These are phyloP conservation scores for Pythium scleroteichum DNA, from an alignment of 352 stramenopile genomes.

Conservation along the genomic window DNA sequence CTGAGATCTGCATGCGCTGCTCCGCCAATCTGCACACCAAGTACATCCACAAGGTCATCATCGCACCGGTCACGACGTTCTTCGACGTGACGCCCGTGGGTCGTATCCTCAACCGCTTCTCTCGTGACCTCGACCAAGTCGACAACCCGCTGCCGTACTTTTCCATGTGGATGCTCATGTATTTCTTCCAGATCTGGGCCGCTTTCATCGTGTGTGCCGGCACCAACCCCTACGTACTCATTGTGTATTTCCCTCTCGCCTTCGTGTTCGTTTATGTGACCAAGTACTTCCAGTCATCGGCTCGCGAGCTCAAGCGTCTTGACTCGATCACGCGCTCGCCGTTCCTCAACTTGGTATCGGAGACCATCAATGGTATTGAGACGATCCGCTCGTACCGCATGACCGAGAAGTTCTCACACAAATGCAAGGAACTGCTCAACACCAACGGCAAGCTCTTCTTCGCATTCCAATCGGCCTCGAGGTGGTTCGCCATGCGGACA, in stretches of 20 bases:
- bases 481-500: slow-evolving; percentile 43
- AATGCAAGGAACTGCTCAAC: slow-evolving; percentile 33
- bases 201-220: slow-evolving; percentile 34
- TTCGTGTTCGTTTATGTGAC: slow-evolving; percentile 43
- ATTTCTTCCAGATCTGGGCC: slow-evolving; percentile 28
- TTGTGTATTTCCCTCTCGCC: slow-evolving; percentile 48
- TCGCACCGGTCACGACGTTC: slow-evolving; percentile 35
- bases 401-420: slow-evolving; percentile 18
- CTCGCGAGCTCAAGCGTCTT: slow-evolving; percentile 91
- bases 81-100: slow-evolving; percentile 42
- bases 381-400: slow-evolving; percentile 83
- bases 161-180: slow-evolving; percentile 45
- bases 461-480: slow-evolving; percentile 24
- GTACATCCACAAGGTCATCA: slow-evolving; percentile 41
- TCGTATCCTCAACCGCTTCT: slow-evolving; percentile 39
- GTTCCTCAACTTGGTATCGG: slow-evolving; percentile 89
- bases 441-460: slow-evolving; percentile 45
- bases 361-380: slow-evolving; percentile 90
- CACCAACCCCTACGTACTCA: slow-evolving; percentile 48
- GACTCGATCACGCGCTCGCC: slow-evolving; percentile 85
- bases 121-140: slow-evolving; percentile 45
- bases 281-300: slow-evolving; percentile 74
- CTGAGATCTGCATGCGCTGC: slow-evolving; percentile 47
- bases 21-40: slow-evolving; percentile 44
- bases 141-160: slow-evolving; percentile 56